A percentile compares a stretch with the other conserved stretches of the same genome.
These are phyloP conservation scores for Eutrema salsugineum DNA, from an alignment of 441 rosid species.

Conservation along the genomic window DNA sequence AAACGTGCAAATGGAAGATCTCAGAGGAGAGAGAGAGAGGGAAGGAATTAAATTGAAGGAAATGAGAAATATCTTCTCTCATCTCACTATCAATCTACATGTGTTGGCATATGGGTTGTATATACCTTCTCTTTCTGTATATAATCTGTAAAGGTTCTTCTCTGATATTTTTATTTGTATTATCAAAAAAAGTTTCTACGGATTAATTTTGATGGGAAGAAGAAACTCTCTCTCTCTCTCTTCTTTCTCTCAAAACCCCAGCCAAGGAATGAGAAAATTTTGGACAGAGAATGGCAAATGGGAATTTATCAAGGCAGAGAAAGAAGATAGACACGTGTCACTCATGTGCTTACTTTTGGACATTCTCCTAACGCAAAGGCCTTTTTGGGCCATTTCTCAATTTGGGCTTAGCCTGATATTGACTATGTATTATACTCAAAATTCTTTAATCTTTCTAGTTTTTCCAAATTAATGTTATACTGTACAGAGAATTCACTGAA, in stretches of 20 bases:
- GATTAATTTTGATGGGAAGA: conserved; percentile 13
- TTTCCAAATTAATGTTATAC: too few relatives aligned
- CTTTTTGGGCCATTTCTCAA: neutral
- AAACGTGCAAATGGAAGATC: conserved; percentile 31
- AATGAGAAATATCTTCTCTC: conserved; percentile 14
- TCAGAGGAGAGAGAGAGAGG: neutral
- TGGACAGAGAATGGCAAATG: neutral
- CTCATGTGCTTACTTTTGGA: neutral
- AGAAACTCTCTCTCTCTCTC: neutral
- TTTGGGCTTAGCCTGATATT: neutral
- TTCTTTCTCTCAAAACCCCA: conserved; percentile 28
- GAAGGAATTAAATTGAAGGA: neutral
- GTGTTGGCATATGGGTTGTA: conserved; percentile 8
- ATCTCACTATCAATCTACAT: conserved; percentile 9
- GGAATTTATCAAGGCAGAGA: conserved; percentile 35
- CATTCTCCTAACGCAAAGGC: neutral
- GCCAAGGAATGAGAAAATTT: conserved; percentile 23
- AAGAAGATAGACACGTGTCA: conserved; percentile 12
- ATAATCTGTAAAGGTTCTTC: conserved; percentile 5
- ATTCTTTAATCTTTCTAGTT: neutral
- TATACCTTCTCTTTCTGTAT: conserved; percentile 11
- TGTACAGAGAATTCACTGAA: too few relatives aligned
- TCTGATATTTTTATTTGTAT: neutral
- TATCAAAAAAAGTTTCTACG: neutral
- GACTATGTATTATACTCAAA: neutral